Conservation (phyloP, 768 basidiomycete species). For the Tulasnella sp. region DNA sequence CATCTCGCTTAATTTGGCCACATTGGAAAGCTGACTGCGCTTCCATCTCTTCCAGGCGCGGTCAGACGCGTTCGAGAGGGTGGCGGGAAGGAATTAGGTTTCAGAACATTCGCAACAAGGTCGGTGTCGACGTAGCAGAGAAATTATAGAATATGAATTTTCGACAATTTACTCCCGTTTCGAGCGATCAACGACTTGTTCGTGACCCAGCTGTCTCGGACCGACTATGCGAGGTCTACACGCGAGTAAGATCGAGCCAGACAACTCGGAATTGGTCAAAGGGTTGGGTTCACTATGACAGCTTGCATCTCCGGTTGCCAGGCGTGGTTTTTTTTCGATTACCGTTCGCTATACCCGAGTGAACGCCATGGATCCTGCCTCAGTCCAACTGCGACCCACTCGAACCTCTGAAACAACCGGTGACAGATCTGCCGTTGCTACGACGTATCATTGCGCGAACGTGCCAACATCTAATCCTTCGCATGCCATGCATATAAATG, state of each 20-base stretch:
- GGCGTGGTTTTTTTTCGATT: not conserved
- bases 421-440: not conserved
- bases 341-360: not conserved
- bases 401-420: constrained; percentile 6
- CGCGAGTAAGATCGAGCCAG: not conserved
- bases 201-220: too few species aligned
- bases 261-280: not conserved
- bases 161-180: too few species aligned
- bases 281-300: not conserved
- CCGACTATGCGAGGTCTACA: not conserved
- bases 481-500: not conserved
- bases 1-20: not conserved
- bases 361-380: not conserved
- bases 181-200: too few species aligned
- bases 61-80: not conserved
- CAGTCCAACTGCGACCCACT: not conserved
- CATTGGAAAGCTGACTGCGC: constrained; percentile 2
- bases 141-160: too few species aligned
- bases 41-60: not conserved
- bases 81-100: not conserved
- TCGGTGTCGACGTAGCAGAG: not conserved
- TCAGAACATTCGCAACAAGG: not conserved
- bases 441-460: constrained; percentile 3
- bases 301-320: not conserved
- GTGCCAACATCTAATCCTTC: not conserved